Conservation (phyloP, 1,284 basidiomycete genomes). For the Rhodofomes roseus region DNA sequence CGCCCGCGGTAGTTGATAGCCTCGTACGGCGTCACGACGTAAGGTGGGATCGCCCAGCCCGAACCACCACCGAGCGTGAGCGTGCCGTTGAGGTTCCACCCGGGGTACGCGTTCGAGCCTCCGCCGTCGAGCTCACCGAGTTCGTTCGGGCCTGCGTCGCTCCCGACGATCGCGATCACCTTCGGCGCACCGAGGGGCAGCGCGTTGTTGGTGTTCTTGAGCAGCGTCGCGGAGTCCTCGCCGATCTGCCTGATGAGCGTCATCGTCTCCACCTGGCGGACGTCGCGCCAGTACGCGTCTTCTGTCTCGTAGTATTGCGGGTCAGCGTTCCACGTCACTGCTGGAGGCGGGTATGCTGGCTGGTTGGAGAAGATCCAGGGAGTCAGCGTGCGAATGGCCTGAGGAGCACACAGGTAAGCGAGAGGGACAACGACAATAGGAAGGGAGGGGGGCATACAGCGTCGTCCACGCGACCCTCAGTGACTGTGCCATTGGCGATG, state of each 20-base stretch:
- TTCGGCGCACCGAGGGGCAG: conserved; percentile 47
- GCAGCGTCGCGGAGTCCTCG: conserved; percentile 52
- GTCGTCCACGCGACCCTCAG: conserved; percentile 43
- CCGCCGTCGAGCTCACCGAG: conserved; percentile 18
- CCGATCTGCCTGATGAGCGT: conserved; percentile 37
- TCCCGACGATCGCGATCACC: neutral
- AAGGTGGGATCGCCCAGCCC: conserved; percentile 46
- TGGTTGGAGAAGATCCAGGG: neutral
- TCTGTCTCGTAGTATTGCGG: neutral
- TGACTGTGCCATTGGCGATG: conserved; percentile 51
- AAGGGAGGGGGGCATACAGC: conserved; percentile 11
- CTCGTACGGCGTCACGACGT: conserved; percentile 40
- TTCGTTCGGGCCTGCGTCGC: conserved; percentile 32
- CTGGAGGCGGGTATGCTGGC: neutral
- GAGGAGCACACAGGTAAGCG: neutral
- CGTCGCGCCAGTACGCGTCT: conserved; percentile 21
- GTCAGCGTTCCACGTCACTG: neutral
- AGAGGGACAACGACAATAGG: neutral
- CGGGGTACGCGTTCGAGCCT: conserved; percentile 33
- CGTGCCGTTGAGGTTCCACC: conserved; percentile 46
- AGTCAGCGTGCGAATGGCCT: neutral
- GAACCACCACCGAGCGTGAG: conserved; percentile 61
- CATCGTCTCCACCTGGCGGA: conserved; percentile 30
- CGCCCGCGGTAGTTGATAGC: conserved; percentile 38
- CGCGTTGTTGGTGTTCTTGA: conserved; percentile 54